Conservation (phyloP, 2,329 filamentous ascomycete genomes). For the Endoconidiophora laricicola region DNA sequence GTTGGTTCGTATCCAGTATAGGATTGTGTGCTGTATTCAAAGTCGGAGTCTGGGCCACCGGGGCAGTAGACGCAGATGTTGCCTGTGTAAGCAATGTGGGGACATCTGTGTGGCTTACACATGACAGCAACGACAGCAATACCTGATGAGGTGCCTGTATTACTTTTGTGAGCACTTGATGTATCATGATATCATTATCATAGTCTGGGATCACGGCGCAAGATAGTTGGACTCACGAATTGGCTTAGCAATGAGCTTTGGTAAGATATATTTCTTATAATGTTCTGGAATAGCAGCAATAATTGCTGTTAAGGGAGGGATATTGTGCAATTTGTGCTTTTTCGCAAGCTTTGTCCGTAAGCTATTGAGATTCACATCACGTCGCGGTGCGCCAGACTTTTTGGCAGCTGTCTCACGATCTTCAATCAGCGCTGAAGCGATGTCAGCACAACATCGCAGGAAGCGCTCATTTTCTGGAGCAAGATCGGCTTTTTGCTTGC, state of each 20-base stretch:
- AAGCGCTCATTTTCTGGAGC: constrained; percentile 89
- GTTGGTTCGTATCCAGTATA: constrained; percentile 98
- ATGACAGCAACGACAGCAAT: constrained; percentile 98
- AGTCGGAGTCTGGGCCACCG: constrained; percentile 92
- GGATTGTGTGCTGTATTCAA: constrained; percentile 97
- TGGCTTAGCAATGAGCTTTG: constrained; percentile 90
- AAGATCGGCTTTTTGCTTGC: constrained; percentile 56
- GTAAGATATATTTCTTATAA: constrained; percentile 97
- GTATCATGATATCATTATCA: background rate
- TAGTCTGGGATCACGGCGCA: no score
- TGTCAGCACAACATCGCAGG: constrained; percentile 85
- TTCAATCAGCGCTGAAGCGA: constrained; percentile 84
- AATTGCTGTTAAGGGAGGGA: constrained; percentile 87
- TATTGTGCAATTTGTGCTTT: constrained; percentile 76
- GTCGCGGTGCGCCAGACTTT: constrained; percentile 54
- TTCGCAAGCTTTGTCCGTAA: constrained; percentile 76
- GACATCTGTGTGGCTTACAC: constrained; percentile 97
- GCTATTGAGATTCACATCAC: constrained; percentile 84
- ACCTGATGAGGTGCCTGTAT: constrained; percentile 69
- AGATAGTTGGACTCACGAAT: constrained; percentile 43
- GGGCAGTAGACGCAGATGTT: constrained; percentile 99
- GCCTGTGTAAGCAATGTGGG: constrained; percentile 94
- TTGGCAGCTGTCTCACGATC: constrained; percentile 65
- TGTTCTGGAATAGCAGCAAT: constrained; percentile 98
- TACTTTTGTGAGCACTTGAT: background rate